Conservation (phyloP, 2,329 filamentous ascomycete genomes). For the Spiromastix sp. region DNA sequence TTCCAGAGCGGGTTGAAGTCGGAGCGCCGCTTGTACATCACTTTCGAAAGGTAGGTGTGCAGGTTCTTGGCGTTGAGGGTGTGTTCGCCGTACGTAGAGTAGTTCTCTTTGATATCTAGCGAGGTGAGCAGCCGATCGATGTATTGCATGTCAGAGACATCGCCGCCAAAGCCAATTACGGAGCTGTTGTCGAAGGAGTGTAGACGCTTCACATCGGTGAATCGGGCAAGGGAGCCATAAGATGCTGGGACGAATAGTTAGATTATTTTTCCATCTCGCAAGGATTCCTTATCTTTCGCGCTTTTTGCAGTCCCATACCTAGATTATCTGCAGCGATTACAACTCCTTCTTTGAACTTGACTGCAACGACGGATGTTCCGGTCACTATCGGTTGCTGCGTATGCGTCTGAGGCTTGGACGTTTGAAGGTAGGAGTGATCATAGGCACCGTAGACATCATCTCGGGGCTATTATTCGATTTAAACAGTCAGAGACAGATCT, state of each 20-base stretch:
- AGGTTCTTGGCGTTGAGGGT: constrained; percentile 81
- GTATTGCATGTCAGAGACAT: constrained; percentile 99
- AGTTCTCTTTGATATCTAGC: constrained; percentile 81
- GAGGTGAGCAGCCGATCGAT: constrained; percentile 81
- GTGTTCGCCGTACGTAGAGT: constrained; percentile 45
- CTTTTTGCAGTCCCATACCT: constrained; percentile 58
- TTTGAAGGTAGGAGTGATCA: constrained; percentile 73
- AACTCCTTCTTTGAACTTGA: constrained; percentile 94
- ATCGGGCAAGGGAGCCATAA: constrained; percentile 92
- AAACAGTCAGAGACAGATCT: constrained; percentile 16
- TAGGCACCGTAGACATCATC: constrained; percentile 96
- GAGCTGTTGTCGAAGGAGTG: constrained; percentile 75
- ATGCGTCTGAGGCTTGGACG: constrained; percentile 61
- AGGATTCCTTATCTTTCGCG: too few species aligned
- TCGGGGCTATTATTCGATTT: constrained; percentile 56
- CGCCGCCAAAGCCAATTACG: constrained; percentile 87
- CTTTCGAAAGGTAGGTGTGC: constrained; percentile 91
- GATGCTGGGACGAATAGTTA: constrained; percentile 54
- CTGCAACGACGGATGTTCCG: constrained; percentile 84
- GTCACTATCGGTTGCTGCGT: constrained; percentile 92
- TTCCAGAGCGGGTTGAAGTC: constrained; percentile 99
- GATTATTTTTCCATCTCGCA: constrained; percentile 1
- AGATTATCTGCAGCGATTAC: constrained; percentile 96
- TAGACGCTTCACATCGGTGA: constrained; percentile 92
- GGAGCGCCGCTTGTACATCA: constrained; percentile 88